A percentile compares a stretch with the other conserved stretches of the same genome.
Evolutionary conservation across 257 asterid genomes (phyloP).

Genomic region (Lavandula angustifolia): DNA sequence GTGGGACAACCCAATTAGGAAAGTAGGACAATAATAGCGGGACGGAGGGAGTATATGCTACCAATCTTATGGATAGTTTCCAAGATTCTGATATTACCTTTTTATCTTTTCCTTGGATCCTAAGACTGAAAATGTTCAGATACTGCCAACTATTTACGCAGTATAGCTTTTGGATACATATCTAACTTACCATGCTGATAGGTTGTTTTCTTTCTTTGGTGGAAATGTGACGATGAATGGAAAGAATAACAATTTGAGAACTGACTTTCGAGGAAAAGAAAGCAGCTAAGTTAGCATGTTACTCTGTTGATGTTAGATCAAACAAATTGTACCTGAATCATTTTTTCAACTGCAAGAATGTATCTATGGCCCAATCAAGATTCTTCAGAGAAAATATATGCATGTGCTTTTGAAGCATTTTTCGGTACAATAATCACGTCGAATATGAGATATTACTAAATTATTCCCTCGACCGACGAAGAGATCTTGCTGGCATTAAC

Average conservation of each 20-base stretch:
- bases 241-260: neutral
- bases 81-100: too few relatives aligned
- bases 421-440: too few relatives aligned
- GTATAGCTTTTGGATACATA: neutral
- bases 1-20: too few relatives aligned
- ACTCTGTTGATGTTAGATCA: neutral
- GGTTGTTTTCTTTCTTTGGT: neutral
- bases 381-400: neutral
- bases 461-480: too few relatives aligned
- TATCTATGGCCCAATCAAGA: neutral
- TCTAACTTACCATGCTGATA: neutral
- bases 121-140: neutral
- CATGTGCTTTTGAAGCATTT: neutral
- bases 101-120: neutral
- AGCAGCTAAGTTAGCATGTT: neutral
- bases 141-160: conserved; percentile 1
- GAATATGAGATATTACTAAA: too few relatives aligned
- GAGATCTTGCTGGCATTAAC: too few relatives aligned
- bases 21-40: too few relatives aligned
- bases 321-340: neutral
- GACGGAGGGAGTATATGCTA: too few relatives aligned
- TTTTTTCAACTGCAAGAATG: neutral
- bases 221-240: neutral
- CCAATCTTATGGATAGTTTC: too few relatives aligned
- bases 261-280: neutral